Percentiles rank a stretch among this genome's conserved stretches.
Evolutionary conservation across 202 grass and related monocot species (phyloP).

Genomic region (Elaeis oleifera): DNA sequence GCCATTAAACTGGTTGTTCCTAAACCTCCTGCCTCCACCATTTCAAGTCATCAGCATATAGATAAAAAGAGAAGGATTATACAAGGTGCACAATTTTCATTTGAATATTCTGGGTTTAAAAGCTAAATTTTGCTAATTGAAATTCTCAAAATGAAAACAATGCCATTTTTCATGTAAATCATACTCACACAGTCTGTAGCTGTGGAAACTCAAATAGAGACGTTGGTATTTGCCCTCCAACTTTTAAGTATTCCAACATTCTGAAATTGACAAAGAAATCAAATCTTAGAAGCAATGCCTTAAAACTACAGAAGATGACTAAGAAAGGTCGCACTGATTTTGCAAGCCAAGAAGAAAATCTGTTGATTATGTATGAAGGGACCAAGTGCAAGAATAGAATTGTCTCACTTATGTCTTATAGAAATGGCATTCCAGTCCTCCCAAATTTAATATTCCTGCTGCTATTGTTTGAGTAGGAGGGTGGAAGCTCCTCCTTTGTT

Average conservation of each 20-base stretch:
- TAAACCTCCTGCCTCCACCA: neutral
- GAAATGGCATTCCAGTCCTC: too few relatives aligned
- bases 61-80: too few relatives aligned
- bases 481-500: too few relatives aligned
- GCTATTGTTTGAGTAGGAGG: too few relatives aligned
- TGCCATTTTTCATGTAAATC: neutral
- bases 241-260: neutral
- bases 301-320: too few relatives aligned
- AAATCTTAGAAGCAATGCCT: neutral
- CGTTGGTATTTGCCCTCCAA: constrained; percentile 8
- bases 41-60: neutral
- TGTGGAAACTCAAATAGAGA: constrained; percentile 13
- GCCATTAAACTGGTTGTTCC: constrained; percentile 8
- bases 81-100: neutral
- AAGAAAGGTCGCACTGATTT: too few relatives aligned
- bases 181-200: constrained; percentile 10
- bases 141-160: too few relatives aligned
- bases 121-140: neutral
- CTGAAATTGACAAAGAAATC: neutral
- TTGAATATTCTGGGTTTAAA: neutral
- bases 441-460: too few relatives aligned
- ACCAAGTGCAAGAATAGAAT: too few relatives aligned
- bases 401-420: too few relatives aligned
- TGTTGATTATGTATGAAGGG: too few relatives aligned
- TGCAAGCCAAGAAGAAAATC: too few relatives aligned